phyloP scores from a whole-genome alignment of 345 rosid species.

The Pistacia atlantica region DNA sequence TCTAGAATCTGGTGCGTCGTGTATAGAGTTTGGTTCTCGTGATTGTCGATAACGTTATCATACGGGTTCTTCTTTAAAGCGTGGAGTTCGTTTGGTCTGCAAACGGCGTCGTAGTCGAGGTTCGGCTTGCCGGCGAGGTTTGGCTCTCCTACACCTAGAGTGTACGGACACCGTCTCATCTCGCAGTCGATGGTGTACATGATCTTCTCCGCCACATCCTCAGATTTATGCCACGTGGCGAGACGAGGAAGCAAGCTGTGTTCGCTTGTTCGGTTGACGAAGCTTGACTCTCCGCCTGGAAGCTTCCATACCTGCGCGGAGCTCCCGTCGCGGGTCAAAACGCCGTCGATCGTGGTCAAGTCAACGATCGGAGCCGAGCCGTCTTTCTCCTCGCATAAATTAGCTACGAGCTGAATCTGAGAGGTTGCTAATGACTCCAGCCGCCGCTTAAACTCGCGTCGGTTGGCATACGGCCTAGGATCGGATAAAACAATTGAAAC shows the following conservation, averaged over 20 bases:
- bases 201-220: constrained; percentile 63
- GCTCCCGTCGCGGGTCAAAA: constrained; percentile 51
- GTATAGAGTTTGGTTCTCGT: constrained; percentile 70
- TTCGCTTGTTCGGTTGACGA: constrained; percentile 60
- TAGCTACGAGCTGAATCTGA: constrained; percentile 70
- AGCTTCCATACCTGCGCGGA: constrained; percentile 69
- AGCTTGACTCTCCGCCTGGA: constrained; percentile 41
- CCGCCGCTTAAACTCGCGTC: constrained; percentile 69
- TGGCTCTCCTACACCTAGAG: constrained; percentile 85
- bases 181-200: constrained; percentile 71
- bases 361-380: constrained; percentile 52
- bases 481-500: constrained; percentile 67
- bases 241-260: constrained; percentile 78
- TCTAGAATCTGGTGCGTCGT: constrained; percentile 79
- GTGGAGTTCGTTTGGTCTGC: constrained; percentile 65
- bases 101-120: constrained; percentile 79
- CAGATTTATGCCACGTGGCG: constrained; percentile 76
- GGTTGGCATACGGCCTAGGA: constrained; percentile 72
- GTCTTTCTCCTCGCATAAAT: constrained; percentile 48
- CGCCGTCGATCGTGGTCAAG: constrained; percentile 41
- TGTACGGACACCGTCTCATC: constrained; percentile 74
- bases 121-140: constrained; percentile 77
- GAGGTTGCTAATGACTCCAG: constrained; percentile 64
- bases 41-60: constrained; percentile 53
- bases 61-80: constrained; percentile 51